These are phyloP conservation scores for Apiotrichum brassicae DNA, from an alignment of 1,284 basidiomycete genomes.

Conservation along the genomic window DNA sequence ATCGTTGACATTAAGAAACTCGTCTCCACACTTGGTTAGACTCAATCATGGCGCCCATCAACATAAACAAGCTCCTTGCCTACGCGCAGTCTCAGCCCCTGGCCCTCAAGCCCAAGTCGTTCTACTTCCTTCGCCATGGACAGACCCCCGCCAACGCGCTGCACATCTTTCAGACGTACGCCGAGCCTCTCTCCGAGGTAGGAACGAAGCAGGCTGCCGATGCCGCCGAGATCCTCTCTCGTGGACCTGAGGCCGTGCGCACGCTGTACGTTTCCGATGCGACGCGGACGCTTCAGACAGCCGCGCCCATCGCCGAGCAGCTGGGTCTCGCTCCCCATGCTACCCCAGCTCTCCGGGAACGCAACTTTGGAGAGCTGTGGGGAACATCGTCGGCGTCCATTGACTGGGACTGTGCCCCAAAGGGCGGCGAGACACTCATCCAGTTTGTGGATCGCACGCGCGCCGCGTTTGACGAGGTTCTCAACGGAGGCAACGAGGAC, in stretches of 20 bases:
- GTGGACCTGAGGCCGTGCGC: neutral
- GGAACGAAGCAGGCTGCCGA: slow-evolving; percentile 4
- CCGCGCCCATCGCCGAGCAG: neutral
- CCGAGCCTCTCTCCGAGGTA: slow-evolving; percentile 4
- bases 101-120: neutral
- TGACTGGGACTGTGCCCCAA: slow-evolving; percentile 14
- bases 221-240: neutral
- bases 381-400: slow-evolving; percentile 8
- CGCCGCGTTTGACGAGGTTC: slow-evolving; percentile 15
- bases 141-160: slow-evolving; percentile 9
- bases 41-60: neutral
- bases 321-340: neutral
- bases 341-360: slow-evolving; percentile 4
- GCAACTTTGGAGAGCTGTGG: slow-evolving; percentile 9
- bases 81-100: slow-evolving; percentile 1
- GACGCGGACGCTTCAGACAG: slow-evolving; percentile 13
- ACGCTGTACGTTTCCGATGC: slow-evolving; percentile 7
- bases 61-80: slow-evolving; percentile 5
- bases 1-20: too few species aligned
- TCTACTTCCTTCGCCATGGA: slow-evolving; percentile 9
- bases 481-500: slow-evolving; percentile 22
- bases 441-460: slow-evolving; percentile 11
- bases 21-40: too few species aligned
- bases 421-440: slow-evolving; percentile 8
- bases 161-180: slow-evolving; percentile 11